Evolutionary conservation across 2,329 filamentous ascomycete genomes (phyloP), one percentile per base, ranked within the genome.

Genomic region (Leptographium radiaticola): DNA sequence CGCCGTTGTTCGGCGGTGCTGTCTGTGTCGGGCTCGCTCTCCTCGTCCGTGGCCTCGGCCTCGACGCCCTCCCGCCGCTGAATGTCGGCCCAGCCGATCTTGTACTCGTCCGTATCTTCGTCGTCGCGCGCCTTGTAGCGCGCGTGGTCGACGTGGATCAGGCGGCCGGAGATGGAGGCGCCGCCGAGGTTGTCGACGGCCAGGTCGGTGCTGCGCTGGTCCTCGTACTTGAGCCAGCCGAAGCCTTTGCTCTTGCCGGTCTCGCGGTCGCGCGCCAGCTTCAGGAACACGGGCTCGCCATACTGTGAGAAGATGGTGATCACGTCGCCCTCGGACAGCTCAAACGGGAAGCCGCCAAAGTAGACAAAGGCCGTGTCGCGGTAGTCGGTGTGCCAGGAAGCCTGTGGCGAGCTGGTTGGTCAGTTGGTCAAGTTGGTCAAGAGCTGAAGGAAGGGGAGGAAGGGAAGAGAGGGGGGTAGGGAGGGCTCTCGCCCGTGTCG

Each of bases 241-340:
- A 97, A 98, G 0, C 93, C 93, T 60, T 86, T 86, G 57, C 87
- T 94, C 70, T 95, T 96, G 57, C 93, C 93, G 0, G 90, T 94
- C 66, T 97, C 94, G 66, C 93, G 93, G 75, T 98, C 93, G 64
- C 93, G 88, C 49, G 86, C 83, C 13, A 98, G 80, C 63, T 96
- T 94, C 56, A 98, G 77, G 70, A 91, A 94, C 4, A 90, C 87
- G 2, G 94, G 94, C 66, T 97, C 91, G 62, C 93, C 93, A 65
- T 85, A 98, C 68, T 98, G 93, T 8, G 89, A 95, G 74, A 97
- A 98, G 57, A 98, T 94, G 12, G 90, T 90, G 60, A 97, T 81
- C 58, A 98, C 79, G 69, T 98, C 93, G 69, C 94, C 94, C 72
- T 98, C 93, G 49, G 89, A 89, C 43, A 98, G 78, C 64, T 95